Base-by-base conservation (phyloP, 768 basidiomycete genomes). In the Holtermanniella nyarrowii region DNA sequence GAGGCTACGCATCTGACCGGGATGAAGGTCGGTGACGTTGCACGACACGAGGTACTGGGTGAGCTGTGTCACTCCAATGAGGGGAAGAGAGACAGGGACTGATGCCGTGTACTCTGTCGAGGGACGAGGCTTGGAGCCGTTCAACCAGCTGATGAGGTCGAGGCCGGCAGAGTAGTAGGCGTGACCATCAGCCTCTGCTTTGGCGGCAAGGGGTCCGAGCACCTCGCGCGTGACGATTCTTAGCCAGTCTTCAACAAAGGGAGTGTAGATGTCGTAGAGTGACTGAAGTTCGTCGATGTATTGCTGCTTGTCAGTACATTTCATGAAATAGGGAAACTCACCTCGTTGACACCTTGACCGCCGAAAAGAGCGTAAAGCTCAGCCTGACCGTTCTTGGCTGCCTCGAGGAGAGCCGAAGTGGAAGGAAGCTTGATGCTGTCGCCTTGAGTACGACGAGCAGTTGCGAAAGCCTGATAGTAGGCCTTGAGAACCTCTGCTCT, bases 41-140 rank as follows among this genome's bases (percentile, higher is more conserved):
- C 84, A 85, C 4, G 83, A 79, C 43, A 85, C 76, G 56, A 95
- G 77, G 71, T 95, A 99, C 67, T 97, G 95, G 5, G 83, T 80
- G 66, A 97, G 84, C 69, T 97, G 95, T 0, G 91, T 93, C 49
- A 97, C 79, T 43, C 91, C 93, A 66, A 99, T 96, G 59, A 99
- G 81, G 26, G 93, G 93, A 65, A 95, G 81, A 0, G 95, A 96
- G 58, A 97, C 73, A 24, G 95, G 91, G 53, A 95, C 80, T 3
- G 90, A 90, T 11, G 88, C 90, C 51, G 96, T 79, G 72, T 97
- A 99, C 3, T 84, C 72, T 44, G 82, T 74, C 1, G 88, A 76
- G 3, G 95, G 95, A 42, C 85, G 85, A 46, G 82, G 75, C 0
- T 70, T 61, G 0, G 78, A 72, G 46, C 85, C 83, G 12, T 80